Evolutionary conservation across 2,329 filamentous ascomycete genomes (phyloP).

Genomic region (Penicillium sp.): DNA sequence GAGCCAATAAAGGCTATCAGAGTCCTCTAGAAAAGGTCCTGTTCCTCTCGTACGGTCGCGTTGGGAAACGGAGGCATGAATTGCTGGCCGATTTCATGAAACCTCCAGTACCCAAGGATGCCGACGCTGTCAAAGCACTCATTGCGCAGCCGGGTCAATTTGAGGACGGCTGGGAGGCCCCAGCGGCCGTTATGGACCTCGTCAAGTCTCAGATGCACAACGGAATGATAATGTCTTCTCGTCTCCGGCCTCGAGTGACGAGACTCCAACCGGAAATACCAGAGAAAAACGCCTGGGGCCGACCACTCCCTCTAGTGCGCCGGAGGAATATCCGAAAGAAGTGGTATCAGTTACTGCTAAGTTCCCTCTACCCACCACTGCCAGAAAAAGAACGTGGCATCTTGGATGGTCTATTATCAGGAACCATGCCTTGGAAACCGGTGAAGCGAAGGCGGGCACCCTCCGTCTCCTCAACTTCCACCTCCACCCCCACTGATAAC

Average conservation of each 20-base stretch:
- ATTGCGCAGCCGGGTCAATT: conserved; percentile 23
- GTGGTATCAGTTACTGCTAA: conserved; percentile 42
- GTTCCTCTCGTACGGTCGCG: conserved; percentile 60
- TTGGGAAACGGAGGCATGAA: conserved; percentile 56
- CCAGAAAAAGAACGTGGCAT: conserved; percentile 40
- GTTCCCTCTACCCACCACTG: conserved; percentile 43
- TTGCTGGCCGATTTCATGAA: conserved; percentile 46
- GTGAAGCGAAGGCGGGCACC: conserved; percentile 30
- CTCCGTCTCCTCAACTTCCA: not conserved
- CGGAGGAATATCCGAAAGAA: conserved; percentile 39
- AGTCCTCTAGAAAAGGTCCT: conserved; percentile 58
- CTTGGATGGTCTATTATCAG: conserved; percentile 39
- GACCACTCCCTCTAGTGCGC: conserved; percentile 34
- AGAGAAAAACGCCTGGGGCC: conserved; percentile 41
- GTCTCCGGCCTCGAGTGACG: conserved; percentile 30
- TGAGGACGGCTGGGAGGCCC: conserved; percentile 41
- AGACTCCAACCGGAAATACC: conserved; percentile 37
- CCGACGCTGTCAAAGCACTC: conserved; percentile 23
- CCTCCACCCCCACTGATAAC: conserved; percentile 6
- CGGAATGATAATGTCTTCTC: conserved; percentile 29
- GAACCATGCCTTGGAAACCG: conserved; percentile 35
- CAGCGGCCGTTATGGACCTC: conserved; percentile 36
- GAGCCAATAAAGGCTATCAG: conserved; percentile 62
- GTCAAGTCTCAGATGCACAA: conserved; percentile 40
- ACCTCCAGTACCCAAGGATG: conserved; percentile 30